phyloP scores from a whole-genome alignment of 441 rosid genomes.

The Corymbia calophylla region DNA sequence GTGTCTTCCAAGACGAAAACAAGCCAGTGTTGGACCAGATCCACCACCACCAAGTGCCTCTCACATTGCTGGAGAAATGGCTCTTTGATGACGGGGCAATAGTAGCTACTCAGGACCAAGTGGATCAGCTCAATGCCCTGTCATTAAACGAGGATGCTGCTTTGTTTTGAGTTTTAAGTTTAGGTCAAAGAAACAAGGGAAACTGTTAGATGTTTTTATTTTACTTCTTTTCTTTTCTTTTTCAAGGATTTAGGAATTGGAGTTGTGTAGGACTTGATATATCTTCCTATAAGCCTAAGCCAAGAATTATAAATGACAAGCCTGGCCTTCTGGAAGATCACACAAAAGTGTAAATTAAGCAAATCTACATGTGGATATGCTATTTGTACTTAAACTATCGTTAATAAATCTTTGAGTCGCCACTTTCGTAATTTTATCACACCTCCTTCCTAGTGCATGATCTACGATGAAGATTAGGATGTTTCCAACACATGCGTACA shows the following conservation, averaged over 20 bases:
- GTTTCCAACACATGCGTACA: background rate
- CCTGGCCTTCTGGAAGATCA: background rate
- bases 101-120: constrained; percentile 23
- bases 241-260: background rate
- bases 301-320: background rate
- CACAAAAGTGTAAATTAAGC: constrained; percentile 22
- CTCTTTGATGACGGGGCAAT: constrained; percentile 55
- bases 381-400: background rate
- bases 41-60: constrained; percentile 29
- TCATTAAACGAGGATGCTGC: constrained; percentile 33
- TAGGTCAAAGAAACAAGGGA: background rate
- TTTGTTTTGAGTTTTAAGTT: constrained; percentile 20
- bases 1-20: constrained; percentile 32
- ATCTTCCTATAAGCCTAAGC: background rate
- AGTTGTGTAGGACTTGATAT: background rate
- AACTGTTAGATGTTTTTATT: background rate
- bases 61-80: constrained; percentile 82
- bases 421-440: background rate
- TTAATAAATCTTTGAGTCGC: background rate
- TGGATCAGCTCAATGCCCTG: constrained; percentile 35
- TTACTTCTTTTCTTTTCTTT: background rate
- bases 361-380: background rate
- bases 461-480: background rate
- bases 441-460: background rate
- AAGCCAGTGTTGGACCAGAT: constrained; percentile 26